A percentile compares a stretch with the other conserved stretches of the same genome.
Evolutionary conservation across 495 filamentous ascomycete genomes (phyloP).

Genomic region (Sordaria brevicollis): DNA sequence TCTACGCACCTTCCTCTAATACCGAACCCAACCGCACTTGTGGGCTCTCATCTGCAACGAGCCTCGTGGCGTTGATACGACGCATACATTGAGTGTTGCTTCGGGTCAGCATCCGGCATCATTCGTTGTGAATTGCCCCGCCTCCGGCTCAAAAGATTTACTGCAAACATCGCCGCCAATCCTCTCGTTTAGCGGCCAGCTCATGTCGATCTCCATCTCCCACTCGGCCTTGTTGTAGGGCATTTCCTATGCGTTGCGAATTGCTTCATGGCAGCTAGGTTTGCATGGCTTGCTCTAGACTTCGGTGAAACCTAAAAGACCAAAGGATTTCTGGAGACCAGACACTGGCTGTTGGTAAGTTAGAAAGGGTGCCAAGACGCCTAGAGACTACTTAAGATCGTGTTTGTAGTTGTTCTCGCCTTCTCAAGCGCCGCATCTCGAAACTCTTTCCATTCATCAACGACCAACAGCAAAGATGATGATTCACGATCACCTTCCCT

Average conservation of each 20-base stretch:
- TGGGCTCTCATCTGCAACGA: background rate
- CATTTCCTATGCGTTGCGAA: background rate
- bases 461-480: background rate
- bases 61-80: background rate
- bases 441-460: background rate
- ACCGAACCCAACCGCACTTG: background rate
- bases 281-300: background rate
- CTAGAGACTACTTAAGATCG: background rate
- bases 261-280: background rate
- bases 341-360: background rate
- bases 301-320: background rate
- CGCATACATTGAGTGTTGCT: background rate
- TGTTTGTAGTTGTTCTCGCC: background rate
- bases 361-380: background rate
- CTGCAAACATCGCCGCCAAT: background rate
- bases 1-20: background rate
- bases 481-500: background rate
- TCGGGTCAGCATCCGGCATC: background rate
- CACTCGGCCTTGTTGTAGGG: background rate
- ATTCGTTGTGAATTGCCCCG: background rate
- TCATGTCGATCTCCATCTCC: background rate
- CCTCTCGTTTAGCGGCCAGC: background rate
- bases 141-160: background rate
- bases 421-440: background rate
- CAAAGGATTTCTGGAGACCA: background rate